Evolutionary conservation across 768 basidiomycete genomes (phyloP).

Genomic region (Cyclocybe aegerita): DNA sequence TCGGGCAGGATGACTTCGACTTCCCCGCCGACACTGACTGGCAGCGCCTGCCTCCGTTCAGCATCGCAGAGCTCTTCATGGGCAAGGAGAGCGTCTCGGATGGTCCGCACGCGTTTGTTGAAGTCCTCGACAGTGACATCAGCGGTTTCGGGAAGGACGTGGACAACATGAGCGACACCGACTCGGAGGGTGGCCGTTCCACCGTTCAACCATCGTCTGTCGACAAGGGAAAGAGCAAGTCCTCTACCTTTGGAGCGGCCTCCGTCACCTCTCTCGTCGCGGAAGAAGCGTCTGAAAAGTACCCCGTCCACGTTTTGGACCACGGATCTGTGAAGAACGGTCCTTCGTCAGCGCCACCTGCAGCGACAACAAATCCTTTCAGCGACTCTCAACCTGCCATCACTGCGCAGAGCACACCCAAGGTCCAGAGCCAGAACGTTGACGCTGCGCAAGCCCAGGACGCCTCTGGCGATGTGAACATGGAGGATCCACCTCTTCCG

Average conservation of each 20-base stretch:
- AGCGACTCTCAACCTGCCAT: conserved; percentile 8
- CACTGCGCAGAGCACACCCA: conserved; percentile 38
- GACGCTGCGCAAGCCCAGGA: conserved; percentile 1
- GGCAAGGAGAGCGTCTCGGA: conserved; percentile 25
- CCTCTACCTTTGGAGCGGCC: conserved; percentile 29
- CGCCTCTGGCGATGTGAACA: conserved; percentile 4
- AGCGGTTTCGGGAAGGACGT: conserved; percentile 24
- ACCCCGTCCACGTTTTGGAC: conserved; percentile 61
- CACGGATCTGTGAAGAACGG: conserved; percentile 19
- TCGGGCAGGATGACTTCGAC: conserved; percentile 44
- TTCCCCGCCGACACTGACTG: conserved; percentile 58
- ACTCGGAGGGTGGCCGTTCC: conserved; percentile 29
- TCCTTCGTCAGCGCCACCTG: background rate
- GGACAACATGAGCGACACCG: conserved; percentile 22
- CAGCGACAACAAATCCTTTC: background rate
- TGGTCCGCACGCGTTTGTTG: conserved; percentile 65
- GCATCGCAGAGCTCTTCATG: conserved; percentile 38
- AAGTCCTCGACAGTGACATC: conserved; percentile 44
- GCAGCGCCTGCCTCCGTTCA: conserved; percentile 50
- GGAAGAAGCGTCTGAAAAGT: conserved; percentile 50
- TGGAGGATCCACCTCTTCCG: conserved; percentile 38
- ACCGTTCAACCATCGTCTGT: conserved; percentile 23
- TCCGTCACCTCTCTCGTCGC: conserved; percentile 41
- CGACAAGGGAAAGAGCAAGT: conserved; percentile 53
- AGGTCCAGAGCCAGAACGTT: conserved; percentile 17